Base-by-base conservation (phyloP, 1,139 yeast genomes). In the Hyphopichia wangnamkhiaoensis region DNA sequence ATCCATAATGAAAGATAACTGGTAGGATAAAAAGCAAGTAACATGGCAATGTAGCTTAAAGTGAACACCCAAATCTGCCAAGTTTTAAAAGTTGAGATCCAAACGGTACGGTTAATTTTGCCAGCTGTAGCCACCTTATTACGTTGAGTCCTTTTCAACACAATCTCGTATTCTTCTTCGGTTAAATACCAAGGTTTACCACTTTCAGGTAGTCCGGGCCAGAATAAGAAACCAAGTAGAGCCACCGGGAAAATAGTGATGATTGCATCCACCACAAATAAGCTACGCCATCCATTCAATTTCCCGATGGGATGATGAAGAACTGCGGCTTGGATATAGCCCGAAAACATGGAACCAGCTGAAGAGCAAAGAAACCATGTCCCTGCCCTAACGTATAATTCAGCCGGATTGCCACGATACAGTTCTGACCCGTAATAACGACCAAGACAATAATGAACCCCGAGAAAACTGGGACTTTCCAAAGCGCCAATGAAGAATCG, bases 271-370 rank as follows among this genome's bases (percentile, higher is more conserved):
- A 65, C 52, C 12, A 66, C 56, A 43, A 63, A 65, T 28, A 65
- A 44, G 70, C 71, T 65, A 44, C 58, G 54, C 64, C 66, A 66
- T 9, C 68, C 66, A 3, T 51, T 46, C n/a, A 61, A 38, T 1
- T 69, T 70, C 17, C 48, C 40, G 14, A 36, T 48, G n/a, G 67
- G 63, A 41, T 60, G 39, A 12, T 48, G 44, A 41, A 54, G 45
- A 26, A 59, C 45, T 14, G 64, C 59, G 25, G 62, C 44, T 47
- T 68, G 72, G 33, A 72, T 55, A 45, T 60, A 68, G 17, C 72
- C 77, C 1, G 71, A 55, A 33, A 61, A 66, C 55, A 63, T 48
- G 19, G 41, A 44, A 5, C 47, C 53, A 12, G 48, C 48, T 31
- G 43, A 38, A 10, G 44, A 40, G 23, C 50, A 25, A 25, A 25